Base-by-base conservation (phyloP, 192 early-diverging fungal species). In the Spizellomyces punctatus region DNA sequence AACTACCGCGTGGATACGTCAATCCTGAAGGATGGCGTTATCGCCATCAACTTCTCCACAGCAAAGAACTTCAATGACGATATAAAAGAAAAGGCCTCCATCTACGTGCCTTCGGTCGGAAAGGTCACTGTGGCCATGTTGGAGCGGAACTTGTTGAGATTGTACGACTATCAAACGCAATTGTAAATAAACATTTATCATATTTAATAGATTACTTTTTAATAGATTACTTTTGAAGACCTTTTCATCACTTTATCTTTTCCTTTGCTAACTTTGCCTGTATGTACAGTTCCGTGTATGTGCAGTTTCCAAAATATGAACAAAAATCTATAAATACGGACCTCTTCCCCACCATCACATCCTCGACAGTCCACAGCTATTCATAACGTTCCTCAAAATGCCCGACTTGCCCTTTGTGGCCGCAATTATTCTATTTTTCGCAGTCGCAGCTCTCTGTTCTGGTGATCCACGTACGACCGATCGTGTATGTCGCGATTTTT, bases 81-180 rank as follows among this genome's bases (percentile, higher is more conserved):
- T 56, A 88, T 98, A 69, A 93, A 93, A 78, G 88, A 92, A n/a
- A 90, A 91, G 62, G 94, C 98, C 45, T 90, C 92, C 22, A 95
- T 99, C 76, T 99, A 91, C 78, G 95, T 99, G 60, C 95, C 95
- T 0, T 89, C 91, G 6, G 93, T 99, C 10, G 98, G 98, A 54
- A 98, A 99, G 78, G 98, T 98, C 63, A 99, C 98, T 4, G 94
- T 99, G 14, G 92, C 95, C 12, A 99, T 99, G 98, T 84, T 99
- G 46, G 89, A 98, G 83, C 87, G 98, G 71, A 99, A 99, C 76
- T 80, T 99, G 54, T 76, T 98, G 49, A 88, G 98, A 41, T 83
- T 98, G 36, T 66, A 75, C 45, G 83, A 81, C 42, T 82, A 85
- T 60, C 77, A 77, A 57, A 58, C 50, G 14, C 65, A 66, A 54